Percentiles rank a stretch among this genome's conserved stretches.
Evolutionary conservation across 1,139 yeast species (phyloP).

Genomic region (Arxiozyma telluris): DNA sequence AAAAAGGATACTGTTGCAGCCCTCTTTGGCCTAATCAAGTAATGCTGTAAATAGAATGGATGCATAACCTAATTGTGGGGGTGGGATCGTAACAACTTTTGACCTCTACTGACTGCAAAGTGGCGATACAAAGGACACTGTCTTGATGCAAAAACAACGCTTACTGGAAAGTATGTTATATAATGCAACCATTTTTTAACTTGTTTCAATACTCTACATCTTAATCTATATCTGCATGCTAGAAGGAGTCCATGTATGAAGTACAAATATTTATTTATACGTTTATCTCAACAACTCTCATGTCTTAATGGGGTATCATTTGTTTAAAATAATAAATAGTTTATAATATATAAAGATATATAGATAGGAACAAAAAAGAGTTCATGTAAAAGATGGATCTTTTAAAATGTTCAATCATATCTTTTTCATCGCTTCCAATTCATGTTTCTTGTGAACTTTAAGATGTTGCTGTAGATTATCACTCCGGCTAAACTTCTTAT

Average conservation of each 20-base stretch:
- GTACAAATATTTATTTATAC: too few species aligned
- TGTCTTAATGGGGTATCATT: neutral
- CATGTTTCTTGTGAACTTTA: constrained; percentile 47
- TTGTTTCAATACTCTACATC: too few species aligned
- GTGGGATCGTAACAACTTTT: too few species aligned
- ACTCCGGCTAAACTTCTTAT: constrained; percentile 65
- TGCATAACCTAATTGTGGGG: neutral
- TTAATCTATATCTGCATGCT: too few species aligned
- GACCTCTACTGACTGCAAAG: too few species aligned
- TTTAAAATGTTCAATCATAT: neutral
- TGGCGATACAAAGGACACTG: too few species aligned
- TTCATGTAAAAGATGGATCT: neutral
- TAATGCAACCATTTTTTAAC: too few species aligned
- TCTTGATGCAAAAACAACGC: too few species aligned
- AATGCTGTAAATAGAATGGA: neutral
- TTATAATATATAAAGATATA: neutral
- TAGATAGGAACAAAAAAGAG: neutral
- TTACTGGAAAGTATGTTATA: too few species aligned
- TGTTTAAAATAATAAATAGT: neutral
- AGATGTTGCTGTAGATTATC: constrained; percentile 75
- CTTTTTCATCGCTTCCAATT: neutral
- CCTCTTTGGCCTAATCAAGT: neutral
- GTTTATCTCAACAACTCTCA: too few species aligned
- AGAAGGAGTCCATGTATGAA: too few species aligned
- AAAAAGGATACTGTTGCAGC: neutral